Base-by-base conservation (phyloP, 208 protist species). In the Borovskyia barvae region DNA sequence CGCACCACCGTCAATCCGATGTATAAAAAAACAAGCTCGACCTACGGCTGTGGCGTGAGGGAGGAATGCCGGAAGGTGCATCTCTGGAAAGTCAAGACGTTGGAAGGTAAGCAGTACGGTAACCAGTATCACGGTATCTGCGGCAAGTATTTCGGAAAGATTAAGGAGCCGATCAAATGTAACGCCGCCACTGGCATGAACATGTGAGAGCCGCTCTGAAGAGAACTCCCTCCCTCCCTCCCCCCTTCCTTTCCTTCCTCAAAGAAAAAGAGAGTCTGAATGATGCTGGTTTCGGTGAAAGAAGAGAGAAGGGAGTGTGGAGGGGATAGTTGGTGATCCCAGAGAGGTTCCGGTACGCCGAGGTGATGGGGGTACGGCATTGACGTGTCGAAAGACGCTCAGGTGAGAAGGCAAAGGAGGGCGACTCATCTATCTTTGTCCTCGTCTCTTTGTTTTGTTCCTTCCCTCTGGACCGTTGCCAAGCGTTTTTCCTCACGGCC, bases 171-270 rank as follows among this genome's bases (percentile, higher is more conserved):
- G 6, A 59, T 56, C 11, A 70, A 72, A 47, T 79, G 48, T 19
- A 72, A 20, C 41, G 74, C 75, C 2, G 79, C 87, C 0, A 92
- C 80, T 22, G 76, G 81, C 1, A 92, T 94, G 37, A 94, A 94
- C 45, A 54, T 94, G 12, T 93, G 46, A 86, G 11, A n/a, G n/a
- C n/a, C n/a, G n/a, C n/a, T n/a, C n/a, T n/a, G n/a, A n/a, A n/a
- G n/a, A n/a, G n/a, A n/a, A n/a, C n/a, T n/a, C n/a, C n/a, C n/a
- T n/a, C n/a, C n/a, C n/a, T n/a, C n/a, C n/a, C n/a, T n/a, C n/a
- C n/a, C n/a, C n/a, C n/a, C n/a, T n/a, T n/a, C n/a, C n/a, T n/a
- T n/a, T n/a, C n/a, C n/a, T n/a, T n/a, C n/a, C n/a, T n/a, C n/a
- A n/a, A n/a, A n/a, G n/a, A n/a, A n/a, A n/a, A n/a, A n/a, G n/a